phyloP scores from a whole-genome alignment of 495 filamentous ascomycete genomes.

The Aspergillus cristatus region DNA sequence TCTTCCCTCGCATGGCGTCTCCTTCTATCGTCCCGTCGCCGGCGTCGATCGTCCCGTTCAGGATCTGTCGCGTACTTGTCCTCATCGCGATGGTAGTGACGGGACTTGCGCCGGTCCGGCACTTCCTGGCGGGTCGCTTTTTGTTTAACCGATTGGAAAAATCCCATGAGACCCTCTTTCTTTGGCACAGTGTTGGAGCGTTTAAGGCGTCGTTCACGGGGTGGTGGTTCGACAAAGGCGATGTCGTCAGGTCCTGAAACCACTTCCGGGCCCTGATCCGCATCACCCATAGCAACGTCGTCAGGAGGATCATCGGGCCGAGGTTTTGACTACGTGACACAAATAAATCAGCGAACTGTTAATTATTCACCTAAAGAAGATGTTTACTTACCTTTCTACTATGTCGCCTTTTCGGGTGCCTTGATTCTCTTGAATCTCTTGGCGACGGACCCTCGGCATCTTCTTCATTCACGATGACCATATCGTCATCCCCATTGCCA shows the following conservation, averaged over 20 bases:
- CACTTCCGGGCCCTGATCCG: conserved; percentile 30
- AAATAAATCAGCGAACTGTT: no score
- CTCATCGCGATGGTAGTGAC: conserved; percentile 28
- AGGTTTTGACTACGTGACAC: conserved; percentile 24
- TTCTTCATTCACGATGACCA: conserved; percentile 46
- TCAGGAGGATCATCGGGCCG: conserved; percentile 27
- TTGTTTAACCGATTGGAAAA: conserved; percentile 37
- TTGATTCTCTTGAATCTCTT: conserved; percentile 27
- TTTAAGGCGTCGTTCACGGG: conserved; percentile 48
- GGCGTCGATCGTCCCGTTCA: conserved; percentile 36
- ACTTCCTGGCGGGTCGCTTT: conserved; percentile 24
- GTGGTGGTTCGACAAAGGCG: conserved; percentile 65
- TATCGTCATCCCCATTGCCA: conserved; percentile 49
- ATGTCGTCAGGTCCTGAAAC: conserved; percentile 50
- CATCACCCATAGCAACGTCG: conserved; percentile 40
- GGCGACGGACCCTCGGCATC: conserved; percentile 34
- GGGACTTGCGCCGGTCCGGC: conserved; percentile 32
- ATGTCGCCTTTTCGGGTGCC: conserved; percentile 27
- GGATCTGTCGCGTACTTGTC: conserved; percentile 28
- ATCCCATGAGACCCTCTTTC: conserved; percentile 39
- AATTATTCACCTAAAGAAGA: conserved; percentile 1
- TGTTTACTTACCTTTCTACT: conserved; percentile 25
- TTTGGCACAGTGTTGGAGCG: conserved; percentile 36
- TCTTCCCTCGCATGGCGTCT: conserved; percentile 24
- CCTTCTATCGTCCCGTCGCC: conserved; percentile 35